Base-by-base conservation (phyloP, 352 stramenopile species). In the Peronospora destructor region DNA sequence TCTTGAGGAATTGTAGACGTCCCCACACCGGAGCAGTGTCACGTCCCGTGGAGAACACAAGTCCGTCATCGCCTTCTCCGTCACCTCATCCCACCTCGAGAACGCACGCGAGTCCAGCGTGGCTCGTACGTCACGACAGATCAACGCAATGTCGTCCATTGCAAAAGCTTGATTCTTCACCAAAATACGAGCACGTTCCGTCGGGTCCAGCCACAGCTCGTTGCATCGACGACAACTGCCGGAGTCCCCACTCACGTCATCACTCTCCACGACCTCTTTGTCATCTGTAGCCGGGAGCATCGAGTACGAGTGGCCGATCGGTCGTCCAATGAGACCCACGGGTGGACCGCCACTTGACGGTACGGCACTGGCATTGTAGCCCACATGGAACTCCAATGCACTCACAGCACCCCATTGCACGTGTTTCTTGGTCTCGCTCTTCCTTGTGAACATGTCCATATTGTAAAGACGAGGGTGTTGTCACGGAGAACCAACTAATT, bases 321-420 rank as follows among this genome's bases (percentile, higher is more conserved):
- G 64, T 1, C 47, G 44, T 5, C 73, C 69, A 6, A 72, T 45
- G n/a, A 84, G 56, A 2, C 73, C 73, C 34, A 84, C 66, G 6
- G 73, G 69, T 7, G 73, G 73, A 0, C 73, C 73, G 35, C 69
- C 69, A 17, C 56, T 72, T 11, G 59, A 50, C 11, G 73, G 73
- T 10, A 84, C 67, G 12, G 58, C 53, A 51, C 69, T 75, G 35
- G 64, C 63, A 44, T 65, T 76, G 67, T 81, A 76, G 44, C 73
- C 67, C 23, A 74, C 54, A 41, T 66, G 53, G 60, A 79, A 81
- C 42, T 78, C 69, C 17, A 76, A 48, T 21, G 73, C 65, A 34
- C 64, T 71, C 44, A 78, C 53, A 19, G 53, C 57, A 29, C 64
- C 62, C 54, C 69, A 84, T 9, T 59, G 64, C 49, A 84, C 64